Percentiles rank a stretch among this genome's conserved stretches.
Evolutionary conservation across 2,329 filamentous ascomycete genomes (phyloP).

Genomic region (Hypoxylon sp.): DNA sequence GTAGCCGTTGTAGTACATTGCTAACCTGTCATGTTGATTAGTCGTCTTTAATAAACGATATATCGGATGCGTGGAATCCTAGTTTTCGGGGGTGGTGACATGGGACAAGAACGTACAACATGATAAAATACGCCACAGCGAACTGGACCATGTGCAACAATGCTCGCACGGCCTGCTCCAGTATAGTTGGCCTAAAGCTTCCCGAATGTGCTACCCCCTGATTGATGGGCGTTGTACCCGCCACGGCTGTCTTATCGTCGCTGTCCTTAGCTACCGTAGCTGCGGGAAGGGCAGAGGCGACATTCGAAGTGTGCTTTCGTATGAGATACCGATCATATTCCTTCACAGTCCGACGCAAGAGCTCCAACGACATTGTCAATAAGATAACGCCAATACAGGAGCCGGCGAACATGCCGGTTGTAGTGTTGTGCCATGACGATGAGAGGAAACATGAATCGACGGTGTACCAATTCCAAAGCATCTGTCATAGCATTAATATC

Average conservation of each 20-base stretch:
- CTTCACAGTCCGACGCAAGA: constrained; percentile 76
- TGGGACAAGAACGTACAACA: constrained; percentile 63
- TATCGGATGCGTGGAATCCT: background rate
- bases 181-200: constrained; percentile 67
- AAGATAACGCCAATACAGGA: constrained; percentile 82
- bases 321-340: constrained; percentile 79
- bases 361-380: constrained; percentile 79
- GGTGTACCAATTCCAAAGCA: constrained; percentile 85
- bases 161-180: constrained; percentile 76
- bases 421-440: constrained; percentile 76
- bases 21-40: constrained; percentile 22
- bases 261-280: background rate
- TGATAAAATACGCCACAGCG: constrained; percentile 81
- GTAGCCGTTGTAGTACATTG: constrained; percentile 39
- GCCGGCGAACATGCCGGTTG: constrained; percentile 79
- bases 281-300: constrained; percentile 30
- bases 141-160: constrained; percentile 79
- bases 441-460: constrained; percentile 80
- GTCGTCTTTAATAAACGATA: background rate
- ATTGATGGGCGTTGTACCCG: background rate
- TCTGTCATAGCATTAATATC: constrained; percentile 59
- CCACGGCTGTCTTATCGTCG: constrained; percentile 10
- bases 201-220: constrained; percentile 4
- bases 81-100: background rate
- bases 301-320: constrained; percentile 58